Evolutionary conservation across 768 basidiomycete genomes (phyloP), one percentile per base, ranked within the genome.

Genomic region (Auricularia heimuer): DNA sequence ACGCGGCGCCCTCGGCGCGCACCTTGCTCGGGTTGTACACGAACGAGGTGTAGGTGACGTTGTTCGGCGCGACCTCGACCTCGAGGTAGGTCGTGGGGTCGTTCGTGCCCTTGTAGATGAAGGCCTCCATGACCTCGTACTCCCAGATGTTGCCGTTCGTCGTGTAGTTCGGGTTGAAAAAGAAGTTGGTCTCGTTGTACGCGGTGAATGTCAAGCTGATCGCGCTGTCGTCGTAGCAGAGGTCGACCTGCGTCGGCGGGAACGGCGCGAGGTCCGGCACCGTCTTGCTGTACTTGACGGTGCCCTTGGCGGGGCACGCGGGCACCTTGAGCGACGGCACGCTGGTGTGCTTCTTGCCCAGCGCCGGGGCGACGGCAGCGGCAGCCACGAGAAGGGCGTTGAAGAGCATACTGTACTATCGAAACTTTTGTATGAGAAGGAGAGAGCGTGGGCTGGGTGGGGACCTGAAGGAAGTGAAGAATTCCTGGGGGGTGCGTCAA

Each of bases 51-150:
- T n/a, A 60, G 11, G 56, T 60, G 8, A 60, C 56, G 56, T 60
- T 60, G 29, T 60, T 60, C 56, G 56, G 56, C 56, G 56, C 56
- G 56, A 60, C 56, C 56, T 60, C 56, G 34, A 60, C 24, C 34
- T 60, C 56, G 29, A 60, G 34, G 34, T 60, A 60, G 6, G 56
- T 60, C 11, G 29, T 18, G 24, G 56, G 56, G 56, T 60, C 56
- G 34, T 24, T 18, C 29, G 56, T 60, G 56, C 56, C 56, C 24
- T 33, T 24, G 56, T 29, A 33, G 12, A 60, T 34, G 56, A 60
- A 60, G 7, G 56, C 56, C 56, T 60, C 56, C 56, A 60, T 60
- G 24, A 60, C 56, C 56, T 60, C 56, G 56, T 60, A 60, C 56
- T 60, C 56, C 56, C 56, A 60, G 56, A 60, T 60, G 24, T 60